A percentile compares a stretch with the other conserved stretches of the same genome.
Conservation (phyloP, 306 rosid species). For the Vigna angularis region DNA sequence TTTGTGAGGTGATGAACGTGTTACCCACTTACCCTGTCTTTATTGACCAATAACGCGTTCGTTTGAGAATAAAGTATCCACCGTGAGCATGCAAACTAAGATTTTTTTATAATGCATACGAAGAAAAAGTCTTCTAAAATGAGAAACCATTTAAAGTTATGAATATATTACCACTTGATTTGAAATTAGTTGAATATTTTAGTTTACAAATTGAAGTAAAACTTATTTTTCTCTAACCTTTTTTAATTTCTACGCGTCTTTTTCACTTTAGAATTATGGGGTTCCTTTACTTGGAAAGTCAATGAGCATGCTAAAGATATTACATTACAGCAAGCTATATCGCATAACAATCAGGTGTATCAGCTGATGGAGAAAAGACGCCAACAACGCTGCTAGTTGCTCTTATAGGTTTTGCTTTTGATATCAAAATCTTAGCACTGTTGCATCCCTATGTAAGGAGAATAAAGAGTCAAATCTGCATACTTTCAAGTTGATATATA, state of each 20-base stretch:
- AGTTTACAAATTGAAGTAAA: neutral
- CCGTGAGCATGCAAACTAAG: neutral
- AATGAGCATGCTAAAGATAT: too few relatives aligned
- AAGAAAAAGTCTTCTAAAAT: neutral
- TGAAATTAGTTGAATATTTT: neutral
- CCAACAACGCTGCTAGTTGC: too few relatives aligned
- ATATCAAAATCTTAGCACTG: too few relatives aligned
- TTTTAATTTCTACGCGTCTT: neutral
- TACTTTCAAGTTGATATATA: too few relatives aligned
- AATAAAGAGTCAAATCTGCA: too few relatives aligned
- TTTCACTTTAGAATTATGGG: neutral
- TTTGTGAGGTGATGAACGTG: slow-evolving; percentile 5
- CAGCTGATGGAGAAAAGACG: too few relatives aligned
- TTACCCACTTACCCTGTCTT: neutral
- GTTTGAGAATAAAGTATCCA: slow-evolving; percentile 3
- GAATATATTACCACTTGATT: neutral
- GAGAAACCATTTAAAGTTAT: neutral
- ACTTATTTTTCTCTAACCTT: neutral
- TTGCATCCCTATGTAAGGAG: too few relatives aligned
- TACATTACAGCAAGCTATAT: too few relatives aligned
- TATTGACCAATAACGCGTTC: slow-evolving; percentile 35
- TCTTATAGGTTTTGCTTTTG: too few relatives aligned
- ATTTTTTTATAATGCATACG: neutral
- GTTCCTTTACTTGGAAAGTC: neutral
- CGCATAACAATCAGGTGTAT: too few relatives aligned